These are phyloP conservation scores for Excoecaria cochinchinensis DNA, from an alignment of 345 rosid species.

Conservation along the genomic window DNA sequence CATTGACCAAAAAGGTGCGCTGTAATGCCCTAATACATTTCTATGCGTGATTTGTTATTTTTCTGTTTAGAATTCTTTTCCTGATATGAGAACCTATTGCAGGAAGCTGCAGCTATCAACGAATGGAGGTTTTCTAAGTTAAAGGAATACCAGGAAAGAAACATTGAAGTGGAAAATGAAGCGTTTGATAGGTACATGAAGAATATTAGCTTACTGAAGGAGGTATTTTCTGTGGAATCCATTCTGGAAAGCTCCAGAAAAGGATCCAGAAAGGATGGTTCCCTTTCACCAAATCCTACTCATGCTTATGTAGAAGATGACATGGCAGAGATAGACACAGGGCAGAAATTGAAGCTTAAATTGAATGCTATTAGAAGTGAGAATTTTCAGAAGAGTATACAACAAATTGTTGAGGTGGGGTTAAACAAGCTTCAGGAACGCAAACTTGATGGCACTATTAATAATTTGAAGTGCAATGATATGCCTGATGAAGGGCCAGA, in stretches of 20 bases:
- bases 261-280: slow-evolving; percentile 31
- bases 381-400: slow-evolving; percentile 51
- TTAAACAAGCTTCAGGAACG: slow-evolving; percentile 49
- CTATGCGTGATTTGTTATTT: slow-evolving; percentile 7
- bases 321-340: slow-evolving; percentile 26
- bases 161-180: slow-evolving; percentile 74
- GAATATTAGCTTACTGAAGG: slow-evolving; percentile 71
- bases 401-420: slow-evolving; percentile 57
- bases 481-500: slow-evolving; percentile 35
- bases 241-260: slow-evolving; percentile 32
- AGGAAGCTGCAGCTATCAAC: slow-evolving; percentile 85
- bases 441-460: slow-evolving; percentile 23
- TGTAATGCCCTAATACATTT: not conserved
- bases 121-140: slow-evolving; percentile 93
- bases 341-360: slow-evolving; percentile 51
- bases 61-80: not conserved
- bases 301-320: slow-evolving; percentile 32
- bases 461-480: slow-evolving; percentile 28
- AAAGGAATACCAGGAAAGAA: slow-evolving; percentile 67
- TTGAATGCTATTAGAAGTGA: slow-evolving; percentile 50
- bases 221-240: slow-evolving; percentile 57
- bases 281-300: slow-evolving; percentile 17
- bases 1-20: slow-evolving; percentile 74
- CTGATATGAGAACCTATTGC: slow-evolving; percentile 27
- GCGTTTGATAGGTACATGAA: slow-evolving; percentile 82